Evolutionary conservation across 208 protist species (phyloP).

Genomic region (Acanthamoeba sp.): DNA sequence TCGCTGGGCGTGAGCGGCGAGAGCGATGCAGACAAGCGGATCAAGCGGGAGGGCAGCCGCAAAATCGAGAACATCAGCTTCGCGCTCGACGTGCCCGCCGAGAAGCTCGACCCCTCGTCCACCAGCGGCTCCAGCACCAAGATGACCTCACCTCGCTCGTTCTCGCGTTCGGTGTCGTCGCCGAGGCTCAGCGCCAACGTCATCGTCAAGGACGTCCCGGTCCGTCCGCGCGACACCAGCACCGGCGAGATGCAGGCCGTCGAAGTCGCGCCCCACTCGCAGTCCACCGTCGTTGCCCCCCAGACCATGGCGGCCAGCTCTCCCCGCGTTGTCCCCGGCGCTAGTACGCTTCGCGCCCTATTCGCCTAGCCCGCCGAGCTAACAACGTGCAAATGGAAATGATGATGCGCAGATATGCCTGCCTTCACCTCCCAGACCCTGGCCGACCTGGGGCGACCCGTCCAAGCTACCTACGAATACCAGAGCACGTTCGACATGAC

Average conservation of each 20-base stretch:
- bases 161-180: constrained; percentile 22
- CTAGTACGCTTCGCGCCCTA: not conserved
- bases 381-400: too few species aligned
- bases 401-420: not conserved
- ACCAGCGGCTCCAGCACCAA: not conserved
- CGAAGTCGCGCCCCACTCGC: not conserved
- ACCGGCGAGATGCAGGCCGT: not conserved
- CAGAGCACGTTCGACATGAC: constrained; percentile 55
- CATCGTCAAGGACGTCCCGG: not conserved
- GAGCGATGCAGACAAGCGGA: not conserved
- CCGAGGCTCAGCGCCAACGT: not conserved
- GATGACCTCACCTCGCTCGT: not conserved
- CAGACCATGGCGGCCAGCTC: not conserved
- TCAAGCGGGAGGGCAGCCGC: constrained; percentile 54
- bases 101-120: not conserved
- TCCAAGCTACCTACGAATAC: constrained; percentile 31
- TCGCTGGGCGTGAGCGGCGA: too few species aligned
- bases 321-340: not conserved
- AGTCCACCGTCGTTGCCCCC: not conserved
- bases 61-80: constrained; percentile 40
- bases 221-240: not conserved
- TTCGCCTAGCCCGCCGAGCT: too few species aligned
- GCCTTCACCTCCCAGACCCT: not conserved
- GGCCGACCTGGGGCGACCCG: constrained; percentile 1
- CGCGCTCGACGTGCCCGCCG: not conserved